Percentiles rank a stretch among this genome's conserved stretches.
These are phyloP conservation scores for Hanseniaspora guilliermondii DNA, from an alignment of 805 yeast species.

Conservation along the genomic window DNA sequence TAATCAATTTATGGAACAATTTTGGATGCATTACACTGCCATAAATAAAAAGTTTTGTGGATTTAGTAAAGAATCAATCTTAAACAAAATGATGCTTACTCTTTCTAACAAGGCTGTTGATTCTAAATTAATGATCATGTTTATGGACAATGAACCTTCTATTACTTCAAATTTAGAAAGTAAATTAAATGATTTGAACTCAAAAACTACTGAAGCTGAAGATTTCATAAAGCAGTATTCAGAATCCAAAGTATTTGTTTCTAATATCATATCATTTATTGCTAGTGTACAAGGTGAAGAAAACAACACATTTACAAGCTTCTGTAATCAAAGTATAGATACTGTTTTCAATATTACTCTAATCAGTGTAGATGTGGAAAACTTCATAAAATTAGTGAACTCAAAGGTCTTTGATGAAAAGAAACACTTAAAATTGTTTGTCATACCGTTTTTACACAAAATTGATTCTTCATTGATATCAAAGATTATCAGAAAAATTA, in stretches of 20 bases:
- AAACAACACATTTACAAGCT: neutral
- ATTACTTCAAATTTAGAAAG: neutral
- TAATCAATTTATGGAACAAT: conserved; percentile 25
- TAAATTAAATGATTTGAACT: no score
- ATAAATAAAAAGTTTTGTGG: conserved; percentile 21
- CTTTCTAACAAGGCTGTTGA: neutral
- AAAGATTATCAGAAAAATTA: neutral
- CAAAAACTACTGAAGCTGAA: no score
- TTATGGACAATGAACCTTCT: neutral
- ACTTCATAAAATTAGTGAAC: conserved; percentile 18
- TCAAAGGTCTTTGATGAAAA: conserved; percentile 14
- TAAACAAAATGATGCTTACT: neutral
- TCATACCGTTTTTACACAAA: neutral
- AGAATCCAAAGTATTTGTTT: neutral
- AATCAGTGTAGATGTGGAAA: conserved; percentile 15
- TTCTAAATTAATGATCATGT: neutral
- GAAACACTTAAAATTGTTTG: neutral
- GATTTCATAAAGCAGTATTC: neutral
- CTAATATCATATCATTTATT: neutral
- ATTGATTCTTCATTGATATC: neutral
- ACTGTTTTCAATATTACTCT: neutral
- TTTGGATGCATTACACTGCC: conserved; percentile 26
- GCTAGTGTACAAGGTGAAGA: neutral
- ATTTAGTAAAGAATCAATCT: neutral
- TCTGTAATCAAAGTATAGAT: no score